Evolutionary conservation across 306 rosid species (phyloP).

Genomic region (Pterocarpus macrocarpus): DNA sequence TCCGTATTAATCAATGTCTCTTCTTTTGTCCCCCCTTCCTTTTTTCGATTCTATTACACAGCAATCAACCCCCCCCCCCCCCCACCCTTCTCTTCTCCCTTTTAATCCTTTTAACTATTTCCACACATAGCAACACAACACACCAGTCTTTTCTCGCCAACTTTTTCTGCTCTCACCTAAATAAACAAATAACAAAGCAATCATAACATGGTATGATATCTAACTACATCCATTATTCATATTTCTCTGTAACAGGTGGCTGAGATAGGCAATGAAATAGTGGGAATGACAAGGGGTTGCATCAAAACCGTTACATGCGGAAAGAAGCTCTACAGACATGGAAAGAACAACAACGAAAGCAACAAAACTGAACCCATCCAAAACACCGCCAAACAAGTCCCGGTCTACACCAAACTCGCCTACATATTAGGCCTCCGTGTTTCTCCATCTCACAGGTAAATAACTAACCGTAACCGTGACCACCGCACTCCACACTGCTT

Average conservation of each 20-base stretch:
- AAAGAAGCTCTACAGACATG: slow-evolving; percentile 58
- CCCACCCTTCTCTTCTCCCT: too few relatives aligned
- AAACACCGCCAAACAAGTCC: slow-evolving; percentile 51
- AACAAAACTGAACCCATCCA: neutral
- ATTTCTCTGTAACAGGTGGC: slow-evolving; percentile 69
- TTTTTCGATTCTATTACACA: too few relatives aligned
- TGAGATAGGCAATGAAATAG: slow-evolving; percentile 68
- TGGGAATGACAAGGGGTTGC: slow-evolving; percentile 92
- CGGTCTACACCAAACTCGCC: slow-evolving; percentile 79
- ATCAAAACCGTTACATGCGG: slow-evolving; percentile 97
- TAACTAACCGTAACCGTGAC: neutral
- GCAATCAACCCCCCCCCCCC: too few relatives aligned
- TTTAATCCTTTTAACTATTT: neutral
- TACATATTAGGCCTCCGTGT: slow-evolving; percentile 92
- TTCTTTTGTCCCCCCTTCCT: neutral
- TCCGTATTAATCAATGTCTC: slow-evolving; percentile 1
- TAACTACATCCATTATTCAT: neutral
- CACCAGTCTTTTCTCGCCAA: slow-evolving; percentile 32
- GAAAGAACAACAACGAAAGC: slow-evolving; percentile 13
- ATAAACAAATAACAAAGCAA: neutral
- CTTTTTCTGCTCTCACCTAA: slow-evolving; percentile 6
- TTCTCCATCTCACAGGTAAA: slow-evolving; percentile 81
- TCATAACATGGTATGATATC: neutral
- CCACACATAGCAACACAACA: neutral
- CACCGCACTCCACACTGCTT: neutral